Base-by-base conservation (phyloP, 106 monocot genomes). In the Alisma plantagoaquatica region DNA sequence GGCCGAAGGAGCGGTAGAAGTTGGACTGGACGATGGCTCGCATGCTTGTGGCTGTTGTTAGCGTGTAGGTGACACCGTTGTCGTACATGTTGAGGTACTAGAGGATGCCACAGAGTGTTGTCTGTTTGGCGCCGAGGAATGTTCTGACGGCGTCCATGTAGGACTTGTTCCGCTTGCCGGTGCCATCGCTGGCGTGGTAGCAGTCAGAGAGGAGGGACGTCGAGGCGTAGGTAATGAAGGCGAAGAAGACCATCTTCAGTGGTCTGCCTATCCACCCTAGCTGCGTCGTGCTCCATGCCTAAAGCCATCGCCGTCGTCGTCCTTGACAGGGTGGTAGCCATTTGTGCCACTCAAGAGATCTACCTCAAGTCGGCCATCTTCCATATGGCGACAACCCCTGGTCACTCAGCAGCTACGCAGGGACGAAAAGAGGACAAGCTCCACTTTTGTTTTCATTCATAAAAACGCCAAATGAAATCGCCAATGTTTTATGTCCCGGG, bases 111-210 rank as follows among this genome's bases (percentile, higher is more conserved):
- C 55, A 55, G 20, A 20, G 33, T 35, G 33, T 33, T 30, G 55
- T 55, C 32, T 32, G 30, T 29, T 55, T 55, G 10, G n/a, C 22
- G 9, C 55, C 79, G 57, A 84, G 33, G 55, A 51, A 33, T 11
- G 38, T 49, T 45, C 75, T 61, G 21, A 84, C 84, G 38, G 84
- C 84, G 20, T 72, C 75, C 65, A 79, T 78, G 55, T 79, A 84
- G 3, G 75, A 69, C 24, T 32, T 24, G 60, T 79, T 79, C 23
- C 84, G 59, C 29, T 53, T 35, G 12, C 84, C 84, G 22, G 64
- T 65, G 35, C 56, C 79, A 47, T 75, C 62, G 27, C 70, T 68
- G 1, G 68, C 42, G 24, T 75, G 47, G 72, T 84, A 79, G 23
- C 84, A 84, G 27, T 84, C 84, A 2, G 75, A 51, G 49, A 84